Percentiles rank a stretch among this genome's conserved stretches.
Conservation (phyloP, 2,329 filamentous ascomycete species). For the Pseudopyrenochaeta lycopersici region DNA sequence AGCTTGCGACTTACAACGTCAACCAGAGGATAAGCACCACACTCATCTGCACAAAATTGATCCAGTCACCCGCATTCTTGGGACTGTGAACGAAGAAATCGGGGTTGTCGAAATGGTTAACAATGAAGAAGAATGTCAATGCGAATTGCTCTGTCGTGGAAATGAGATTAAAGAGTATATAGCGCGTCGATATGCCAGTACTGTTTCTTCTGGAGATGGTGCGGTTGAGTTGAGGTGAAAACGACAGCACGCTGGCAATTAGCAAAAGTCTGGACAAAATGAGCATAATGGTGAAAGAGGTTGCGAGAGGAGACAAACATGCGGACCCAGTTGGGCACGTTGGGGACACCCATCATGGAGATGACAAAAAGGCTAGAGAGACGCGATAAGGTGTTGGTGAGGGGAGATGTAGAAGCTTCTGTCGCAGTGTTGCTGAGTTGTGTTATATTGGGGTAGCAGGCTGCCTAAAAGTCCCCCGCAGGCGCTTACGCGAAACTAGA, state of each 20-base stretch:
- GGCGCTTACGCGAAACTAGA: no score
- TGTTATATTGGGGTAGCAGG: no score
- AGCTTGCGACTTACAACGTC: neutral
- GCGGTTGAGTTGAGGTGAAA: conserved; percentile 1
- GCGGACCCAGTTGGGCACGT: conserved; percentile 4
- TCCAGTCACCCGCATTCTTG: conserved; percentile 1
- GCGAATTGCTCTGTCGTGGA: conserved; percentile 6
- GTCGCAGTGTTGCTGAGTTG: no score
- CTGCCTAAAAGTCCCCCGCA: no score
- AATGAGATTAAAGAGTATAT: conserved; percentile 10
- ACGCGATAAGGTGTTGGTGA: neutral
- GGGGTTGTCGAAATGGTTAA: neutral
- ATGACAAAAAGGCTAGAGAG: neutral
- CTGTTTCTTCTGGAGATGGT: neutral
- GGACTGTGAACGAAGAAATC: conserved; percentile 5
- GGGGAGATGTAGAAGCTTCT: no score
- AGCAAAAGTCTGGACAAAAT: conserved; percentile 1
- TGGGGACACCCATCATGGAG: neutral
- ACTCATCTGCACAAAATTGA: conserved; percentile 3
- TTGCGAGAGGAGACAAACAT: neutral
- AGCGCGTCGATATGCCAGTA: conserved; percentile 7
- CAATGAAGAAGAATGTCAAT: conserved; percentile 4
- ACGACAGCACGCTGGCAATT: conserved; percentile 2
- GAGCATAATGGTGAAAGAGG: neutral
- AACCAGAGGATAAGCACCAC: conserved; percentile 1